phyloP scores from a whole-genome alignment of 306 rosid genomes.

The Potentilla sterilis region DNA sequence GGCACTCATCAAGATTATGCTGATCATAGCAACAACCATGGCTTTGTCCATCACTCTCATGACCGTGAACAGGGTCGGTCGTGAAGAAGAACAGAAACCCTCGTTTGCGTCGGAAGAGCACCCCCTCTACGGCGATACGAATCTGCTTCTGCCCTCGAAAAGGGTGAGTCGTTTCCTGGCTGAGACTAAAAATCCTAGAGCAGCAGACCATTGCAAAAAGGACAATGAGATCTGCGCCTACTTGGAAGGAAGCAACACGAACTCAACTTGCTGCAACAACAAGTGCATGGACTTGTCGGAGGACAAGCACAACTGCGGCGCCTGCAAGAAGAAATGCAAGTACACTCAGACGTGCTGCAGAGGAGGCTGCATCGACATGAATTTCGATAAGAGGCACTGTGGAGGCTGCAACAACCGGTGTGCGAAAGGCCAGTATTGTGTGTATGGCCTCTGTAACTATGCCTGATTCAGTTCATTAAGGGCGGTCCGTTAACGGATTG shows the following conservation, averaged over 20 bases:
- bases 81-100: conserved; percentile 22
- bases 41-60: conserved; percentile 65
- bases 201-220: conserved; percentile 56
- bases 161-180: conserved; percentile 58
- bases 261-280: conserved; percentile 73
- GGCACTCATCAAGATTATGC: conserved; percentile 50
- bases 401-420: conserved; percentile 62
- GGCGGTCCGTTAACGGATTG: neutral
- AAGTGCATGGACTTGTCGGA: conserved; percentile 56
- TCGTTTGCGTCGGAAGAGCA: neutral
- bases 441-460: conserved; percentile 67
- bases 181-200: conserved; percentile 37
- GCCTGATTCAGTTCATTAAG: conserved; percentile 33
- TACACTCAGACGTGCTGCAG: conserved; percentile 63
- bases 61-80: conserved; percentile 33
- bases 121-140: neutral
- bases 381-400: conserved; percentile 78
- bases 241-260: neutral
- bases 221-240: conserved; percentile 47
- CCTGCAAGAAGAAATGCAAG: conserved; percentile 69
- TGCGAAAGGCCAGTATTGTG: conserved; percentile 34
- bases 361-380: conserved; percentile 56
- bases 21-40: conserved; percentile 70
- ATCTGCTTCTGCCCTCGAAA: conserved; percentile 41
- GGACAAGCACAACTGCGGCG: conserved; percentile 63